Percentiles rank a stretch among this genome's conserved stretches.
Conservation (phyloP, 1,284 basidiomycete species). For the Sporisorium exsertum region DNA sequence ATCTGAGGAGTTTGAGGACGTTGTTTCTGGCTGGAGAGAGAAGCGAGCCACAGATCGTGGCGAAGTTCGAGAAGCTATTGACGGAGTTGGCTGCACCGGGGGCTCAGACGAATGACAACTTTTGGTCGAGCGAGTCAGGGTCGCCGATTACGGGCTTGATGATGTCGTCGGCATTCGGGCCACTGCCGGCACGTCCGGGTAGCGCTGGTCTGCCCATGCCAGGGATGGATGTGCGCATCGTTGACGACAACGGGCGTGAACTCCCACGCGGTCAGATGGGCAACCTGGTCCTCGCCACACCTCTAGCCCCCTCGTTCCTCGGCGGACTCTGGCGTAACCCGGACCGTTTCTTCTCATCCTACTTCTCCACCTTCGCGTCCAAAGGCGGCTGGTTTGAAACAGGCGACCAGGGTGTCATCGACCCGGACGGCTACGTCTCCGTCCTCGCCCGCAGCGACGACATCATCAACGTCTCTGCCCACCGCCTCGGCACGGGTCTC, state of each 20-base stretch:
- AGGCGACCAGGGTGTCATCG: slow-evolving; percentile 62
- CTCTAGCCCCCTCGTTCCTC: slow-evolving; percentile 57
- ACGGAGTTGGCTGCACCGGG: slow-evolving; percentile 60
- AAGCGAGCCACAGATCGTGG: slow-evolving; percentile 61
- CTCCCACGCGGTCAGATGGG: slow-evolving; percentile 61
- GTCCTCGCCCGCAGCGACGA: slow-evolving; percentile 63
- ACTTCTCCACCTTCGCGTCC: slow-evolving; percentile 58
- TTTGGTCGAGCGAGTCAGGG: slow-evolving; percentile 64
- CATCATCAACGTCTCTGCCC: slow-evolving; percentile 63
- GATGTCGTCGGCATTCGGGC: slow-evolving; percentile 49
- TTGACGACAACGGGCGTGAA: slow-evolving; percentile 61
- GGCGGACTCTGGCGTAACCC: slow-evolving; percentile 64
- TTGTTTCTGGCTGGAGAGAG: slow-evolving; percentile 67
- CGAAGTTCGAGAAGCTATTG: slow-evolving; percentile 49
- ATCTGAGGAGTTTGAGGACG: slow-evolving; percentile 53
- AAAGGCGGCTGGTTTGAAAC: slow-evolving; percentile 67
- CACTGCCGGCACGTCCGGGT: slow-evolving; percentile 53
- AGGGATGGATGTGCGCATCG: slow-evolving; percentile 66
- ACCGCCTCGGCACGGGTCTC: slow-evolving; percentile 61
- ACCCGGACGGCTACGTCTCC: slow-evolving; percentile 63
- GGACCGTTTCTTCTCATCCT: slow-evolving; percentile 54
- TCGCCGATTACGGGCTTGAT: slow-evolving; percentile 62
- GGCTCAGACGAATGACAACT: slow-evolving; percentile 65
- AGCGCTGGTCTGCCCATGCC: slow-evolving; percentile 63
- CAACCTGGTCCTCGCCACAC: slow-evolving; percentile 60